Conservation (phyloP, 2,329 filamentous ascomycete genomes). For the Arthrobotrys entomopaga region DNA sequence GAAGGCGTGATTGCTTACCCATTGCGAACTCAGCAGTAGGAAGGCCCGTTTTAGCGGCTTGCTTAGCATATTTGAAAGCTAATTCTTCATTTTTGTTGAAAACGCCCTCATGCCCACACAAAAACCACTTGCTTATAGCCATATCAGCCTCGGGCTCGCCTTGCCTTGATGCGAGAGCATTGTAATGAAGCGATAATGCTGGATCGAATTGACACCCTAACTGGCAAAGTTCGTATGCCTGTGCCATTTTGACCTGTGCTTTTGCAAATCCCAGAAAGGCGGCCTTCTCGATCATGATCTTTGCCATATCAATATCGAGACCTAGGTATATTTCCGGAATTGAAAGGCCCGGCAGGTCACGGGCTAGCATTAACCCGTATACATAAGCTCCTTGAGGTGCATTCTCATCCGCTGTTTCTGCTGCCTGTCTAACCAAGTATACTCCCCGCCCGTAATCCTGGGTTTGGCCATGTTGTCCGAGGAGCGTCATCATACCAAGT, state of each 20-base stretch:
- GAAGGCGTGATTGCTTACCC: slow-evolving; percentile 62
- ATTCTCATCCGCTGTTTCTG: slow-evolving; percentile 91
- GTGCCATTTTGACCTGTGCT: slow-evolving; percentile 90
- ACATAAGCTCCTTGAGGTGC: slow-evolving; percentile 95
- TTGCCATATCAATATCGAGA: slow-evolving; percentile 76
- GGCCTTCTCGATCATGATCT: slow-evolving; percentile 93
- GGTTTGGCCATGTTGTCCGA: slow-evolving; percentile 89
- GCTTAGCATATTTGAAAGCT: slow-evolving; percentile 87
- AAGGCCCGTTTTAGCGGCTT: slow-evolving; percentile 82
- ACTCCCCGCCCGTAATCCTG: slow-evolving; percentile 83
- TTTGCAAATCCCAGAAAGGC: slow-evolving; percentile 89
- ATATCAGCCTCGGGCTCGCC: slow-evolving; percentile 91
- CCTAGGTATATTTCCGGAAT: slow-evolving; percentile 78
- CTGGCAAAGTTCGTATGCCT: slow-evolving; percentile 92
- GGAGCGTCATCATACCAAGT: slow-evolving; percentile 95
- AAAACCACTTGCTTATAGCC: slow-evolving; percentile 97
- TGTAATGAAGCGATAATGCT: slow-evolving; percentile 91
- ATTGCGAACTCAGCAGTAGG: slow-evolving; percentile 94
- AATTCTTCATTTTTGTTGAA: slow-evolving; percentile 96
- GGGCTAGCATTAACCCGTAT: slow-evolving; percentile 90
- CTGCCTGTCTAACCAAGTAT: slow-evolving; percentile 83
- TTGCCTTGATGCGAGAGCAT: slow-evolving; percentile 88
- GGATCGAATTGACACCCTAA: slow-evolving; percentile 95
- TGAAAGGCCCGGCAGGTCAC: slow-evolving; percentile 88
- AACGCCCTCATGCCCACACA: slow-evolving; percentile 90